Base-by-base conservation (phyloP, 2,329 filamentous ascomycete species). In the Aquanectria penicillioides region DNA sequence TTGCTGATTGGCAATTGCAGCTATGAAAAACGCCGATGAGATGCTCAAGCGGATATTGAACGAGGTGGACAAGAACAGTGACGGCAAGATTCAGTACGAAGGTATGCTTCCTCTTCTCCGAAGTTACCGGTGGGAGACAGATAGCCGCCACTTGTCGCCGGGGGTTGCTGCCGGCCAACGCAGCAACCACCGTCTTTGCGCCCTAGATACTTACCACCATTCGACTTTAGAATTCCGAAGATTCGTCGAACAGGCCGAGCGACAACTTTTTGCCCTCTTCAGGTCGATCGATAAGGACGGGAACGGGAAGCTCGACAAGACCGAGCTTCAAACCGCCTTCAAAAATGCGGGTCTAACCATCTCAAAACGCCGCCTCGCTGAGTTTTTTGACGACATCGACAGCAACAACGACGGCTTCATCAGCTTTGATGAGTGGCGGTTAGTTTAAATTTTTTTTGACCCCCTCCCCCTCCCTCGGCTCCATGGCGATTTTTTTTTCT, bases 401-500 rank as follows among this genome's bases (percentile, higher is more conserved):
- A 84, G 86, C 72, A 94, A 99, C 78, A 86, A 89, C 67, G 94
- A 99, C 74, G 93, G 93, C 43, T 87, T 81, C 63, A 97, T 98
- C 68, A 93, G 85, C 62, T 98, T 97, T 77, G 89, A 93, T 66
- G 95, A 99, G 83, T 98, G 95, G 95, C 89, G 94, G 94, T 97
- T 87, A 78, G 89, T 81, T 57, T n/a, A 49, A 31, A 20, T 38
- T 23, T 57, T 60, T 7, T 8, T 23, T 33, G 3, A 28, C 17
- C 12, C 31, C 17, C 9, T 8, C 26, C 7, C 28, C 10, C n/a
- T 23, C 43, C 26, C 23, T 28, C 15, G 26, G 15, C 31, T 28
- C 40, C 31, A 44, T 18, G 20, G 9, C 15, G 25, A 40, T 46
- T 50, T 48, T 56, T 31, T 53, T 17, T 51, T 63, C 48, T 23